Conservation (phyloP, 345 rosid genomes). For the Pistacia vera region DNA sequence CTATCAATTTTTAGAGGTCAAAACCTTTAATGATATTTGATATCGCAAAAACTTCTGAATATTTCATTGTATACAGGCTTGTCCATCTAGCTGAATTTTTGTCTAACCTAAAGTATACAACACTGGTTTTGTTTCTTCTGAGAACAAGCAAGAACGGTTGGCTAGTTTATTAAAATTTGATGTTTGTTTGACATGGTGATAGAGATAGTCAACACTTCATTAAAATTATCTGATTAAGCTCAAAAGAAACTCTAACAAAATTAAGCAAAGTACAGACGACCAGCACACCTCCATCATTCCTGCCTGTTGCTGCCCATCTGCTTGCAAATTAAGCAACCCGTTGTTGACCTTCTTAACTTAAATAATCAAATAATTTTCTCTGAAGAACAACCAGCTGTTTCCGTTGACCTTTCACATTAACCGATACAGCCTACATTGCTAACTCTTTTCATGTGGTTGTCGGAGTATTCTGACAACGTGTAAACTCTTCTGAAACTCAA, state of each 20-base stretch:
- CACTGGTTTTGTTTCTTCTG: neutral
- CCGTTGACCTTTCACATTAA: constrained; percentile 20
- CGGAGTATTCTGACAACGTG: constrained; percentile 16
- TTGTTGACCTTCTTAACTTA: constrained; percentile 5
- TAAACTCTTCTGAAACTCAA: neutral
- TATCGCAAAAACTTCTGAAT: no score
- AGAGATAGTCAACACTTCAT: neutral
- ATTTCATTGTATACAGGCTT: no score
- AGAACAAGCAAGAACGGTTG: neutral
- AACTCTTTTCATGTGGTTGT: neutral
- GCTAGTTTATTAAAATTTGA: neutral
- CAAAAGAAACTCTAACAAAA: neutral
- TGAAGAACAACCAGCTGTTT: constrained; percentile 15
- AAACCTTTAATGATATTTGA: no score
- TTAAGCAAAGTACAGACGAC: neutral
- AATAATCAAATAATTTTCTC: neutral
- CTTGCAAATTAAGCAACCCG: constrained; percentile 16
- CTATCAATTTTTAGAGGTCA: no score
- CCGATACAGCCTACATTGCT: neutral
- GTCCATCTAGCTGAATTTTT: no score
- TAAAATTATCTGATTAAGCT: neutral
- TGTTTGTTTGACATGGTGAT: neutral
- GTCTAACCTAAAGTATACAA: no score
- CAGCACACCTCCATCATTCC: constrained; percentile 25
- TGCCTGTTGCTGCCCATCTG: constrained; percentile 25